phyloP scores from a whole-genome alignment of 352 stramenopile species.

The Albugo laibachii region DNA sequence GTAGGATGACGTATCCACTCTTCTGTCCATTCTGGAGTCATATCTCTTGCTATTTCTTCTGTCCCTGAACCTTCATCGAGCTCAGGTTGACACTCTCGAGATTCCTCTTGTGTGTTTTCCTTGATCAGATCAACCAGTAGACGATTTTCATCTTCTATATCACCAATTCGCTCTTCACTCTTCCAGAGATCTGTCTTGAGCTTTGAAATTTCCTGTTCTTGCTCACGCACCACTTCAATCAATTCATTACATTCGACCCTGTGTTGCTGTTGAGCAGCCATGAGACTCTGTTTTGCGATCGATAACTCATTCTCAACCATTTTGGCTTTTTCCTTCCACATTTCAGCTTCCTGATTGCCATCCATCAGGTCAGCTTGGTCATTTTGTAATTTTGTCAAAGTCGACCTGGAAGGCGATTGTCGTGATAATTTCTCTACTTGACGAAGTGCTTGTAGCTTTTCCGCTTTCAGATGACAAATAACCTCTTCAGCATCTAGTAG shows the following conservation, averaged over 20 bases:
- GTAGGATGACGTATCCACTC: conserved; percentile 50
- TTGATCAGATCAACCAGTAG: neutral
- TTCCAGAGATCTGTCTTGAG: conserved; percentile 10
- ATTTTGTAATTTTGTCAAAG: neutral
- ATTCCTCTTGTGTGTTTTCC: conserved; percentile 1
- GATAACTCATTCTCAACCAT: conserved; percentile 9
- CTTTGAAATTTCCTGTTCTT: conserved; percentile 25
- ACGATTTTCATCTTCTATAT: conserved; percentile 1
- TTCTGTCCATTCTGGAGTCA: conserved; percentile 22
- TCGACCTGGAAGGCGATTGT: neutral
- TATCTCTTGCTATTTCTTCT: neutral
- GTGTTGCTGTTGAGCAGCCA: conserved; percentile 14
- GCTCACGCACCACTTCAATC: conserved; percentile 38
- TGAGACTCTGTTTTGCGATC: conserved; percentile 11
- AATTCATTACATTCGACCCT: conserved; percentile 23
- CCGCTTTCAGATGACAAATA: conserved; percentile 51
- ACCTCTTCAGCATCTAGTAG: conserved; percentile 48
- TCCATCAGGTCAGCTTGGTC: neutral
- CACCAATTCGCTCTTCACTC: neutral
- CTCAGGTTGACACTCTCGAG: neutral
- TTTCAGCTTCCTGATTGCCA: neutral
- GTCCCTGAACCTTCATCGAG: neutral
- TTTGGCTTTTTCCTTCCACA: neutral
- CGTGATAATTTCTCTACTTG: conserved; percentile 25
- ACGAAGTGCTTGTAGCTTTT: conserved; percentile 34